Conservation (phyloP, 2,329 filamentous ascomycete species). For the Hymenoscyphus salicellus region DNA sequence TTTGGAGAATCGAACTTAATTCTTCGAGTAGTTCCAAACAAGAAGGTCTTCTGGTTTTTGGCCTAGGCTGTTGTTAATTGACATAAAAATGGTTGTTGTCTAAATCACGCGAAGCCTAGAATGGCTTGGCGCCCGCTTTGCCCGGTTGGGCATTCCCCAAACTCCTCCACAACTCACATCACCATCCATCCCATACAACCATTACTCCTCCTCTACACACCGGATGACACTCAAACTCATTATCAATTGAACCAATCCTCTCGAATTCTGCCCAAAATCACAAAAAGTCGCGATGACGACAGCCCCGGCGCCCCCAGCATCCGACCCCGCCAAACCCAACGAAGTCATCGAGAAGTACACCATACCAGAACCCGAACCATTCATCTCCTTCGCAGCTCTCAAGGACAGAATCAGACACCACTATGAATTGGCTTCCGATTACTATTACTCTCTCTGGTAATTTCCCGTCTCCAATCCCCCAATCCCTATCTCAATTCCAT, state of each 20-base stretch:
- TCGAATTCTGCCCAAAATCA: background rate
- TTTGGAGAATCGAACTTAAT: no score
- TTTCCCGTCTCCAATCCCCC: constrained; percentile 1
- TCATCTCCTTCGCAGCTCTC: constrained; percentile 28
- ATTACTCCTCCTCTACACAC: background rate
- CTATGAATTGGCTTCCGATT: constrained; percentile 60
- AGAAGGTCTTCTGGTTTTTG: no score
- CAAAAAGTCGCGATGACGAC: constrained; percentile 1
- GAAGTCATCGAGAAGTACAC: constrained; percentile 22
- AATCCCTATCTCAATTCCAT: background rate
- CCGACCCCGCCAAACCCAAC: constrained; percentile 4
- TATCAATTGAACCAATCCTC: background rate
- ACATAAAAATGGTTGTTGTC: no score
- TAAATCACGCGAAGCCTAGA: no score
- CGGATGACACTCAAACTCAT: background rate
- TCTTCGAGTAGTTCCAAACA: no score
- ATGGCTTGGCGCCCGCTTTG: no score
- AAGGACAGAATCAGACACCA: constrained; percentile 47
- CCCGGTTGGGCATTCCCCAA: background rate
- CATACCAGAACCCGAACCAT: constrained; percentile 29
- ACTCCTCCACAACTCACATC: background rate
- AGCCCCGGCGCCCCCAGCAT: background rate
- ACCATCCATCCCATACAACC: no score
- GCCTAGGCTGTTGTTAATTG: no score
- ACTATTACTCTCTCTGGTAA: constrained; percentile 60